These are phyloP conservation scores for Vanrija humicola DNA, from an alignment of 1,284 basidiomycete species.

Conservation along the genomic window DNA sequence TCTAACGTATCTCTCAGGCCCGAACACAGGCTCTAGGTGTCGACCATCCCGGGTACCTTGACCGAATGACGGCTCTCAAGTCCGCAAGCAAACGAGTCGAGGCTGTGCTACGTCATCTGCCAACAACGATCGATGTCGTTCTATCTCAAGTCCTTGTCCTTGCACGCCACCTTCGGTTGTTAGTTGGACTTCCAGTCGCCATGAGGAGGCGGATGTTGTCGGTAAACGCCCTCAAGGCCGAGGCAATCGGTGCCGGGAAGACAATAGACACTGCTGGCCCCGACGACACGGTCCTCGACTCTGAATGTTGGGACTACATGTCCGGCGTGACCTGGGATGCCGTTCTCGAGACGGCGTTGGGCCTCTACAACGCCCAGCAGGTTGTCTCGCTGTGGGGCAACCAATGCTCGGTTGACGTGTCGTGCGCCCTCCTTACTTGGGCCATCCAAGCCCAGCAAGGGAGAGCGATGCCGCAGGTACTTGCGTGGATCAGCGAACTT, in stretches of 20 bases:
- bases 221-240: constrained; percentile 2
- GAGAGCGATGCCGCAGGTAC: constrained; percentile 8
- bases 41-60: constrained; percentile 19
- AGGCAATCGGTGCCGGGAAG: not conserved
- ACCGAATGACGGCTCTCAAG: constrained; percentile 6
- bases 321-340: constrained; percentile 19
- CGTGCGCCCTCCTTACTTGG: constrained; percentile 19
- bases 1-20: not conserved
- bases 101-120: constrained; percentile 1
- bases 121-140: constrained; percentile 13
- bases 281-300: constrained; percentile 13
- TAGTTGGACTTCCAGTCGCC: constrained; percentile 10
- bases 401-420: constrained; percentile 6
- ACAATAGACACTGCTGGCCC: not conserved
- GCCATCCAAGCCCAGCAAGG: constrained; percentile 14
- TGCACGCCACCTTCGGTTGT: constrained; percentile 9
- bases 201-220: constrained; percentile 6
- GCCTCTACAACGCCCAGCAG: constrained; percentile 31
- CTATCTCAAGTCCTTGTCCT: constrained; percentile 15
- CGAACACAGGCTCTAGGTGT: constrained; percentile 7
- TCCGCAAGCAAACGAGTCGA: constrained; percentile 4
- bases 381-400: constrained; percentile 26
- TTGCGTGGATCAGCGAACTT: constrained; percentile 4
- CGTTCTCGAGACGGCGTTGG: constrained; percentile 20
- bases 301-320: constrained; percentile 8